Evolutionary conservation across 164 flowering plant species (phyloP).

Genomic region (Chloranthus sessilifolius): DNA sequence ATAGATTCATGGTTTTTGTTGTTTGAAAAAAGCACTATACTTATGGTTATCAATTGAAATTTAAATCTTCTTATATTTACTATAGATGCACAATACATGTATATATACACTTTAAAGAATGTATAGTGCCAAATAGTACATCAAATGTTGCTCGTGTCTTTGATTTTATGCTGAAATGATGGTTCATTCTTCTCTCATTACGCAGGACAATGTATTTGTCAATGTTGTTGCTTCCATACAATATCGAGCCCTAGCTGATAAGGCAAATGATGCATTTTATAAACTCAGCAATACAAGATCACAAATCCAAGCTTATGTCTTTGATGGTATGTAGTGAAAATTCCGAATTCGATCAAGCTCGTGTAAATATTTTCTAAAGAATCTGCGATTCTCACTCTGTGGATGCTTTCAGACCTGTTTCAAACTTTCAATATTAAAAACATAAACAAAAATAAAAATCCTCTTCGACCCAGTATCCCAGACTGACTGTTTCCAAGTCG

Average conservation of each 20-base stretch:
- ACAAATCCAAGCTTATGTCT: slow-evolving; percentile 80
- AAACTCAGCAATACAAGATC: slow-evolving; percentile 57
- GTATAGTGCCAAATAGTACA: background rate
- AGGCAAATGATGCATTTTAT: slow-evolving; percentile 71
- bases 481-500: too few species aligned
- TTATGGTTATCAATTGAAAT: too few species aligned
- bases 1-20: too few species aligned
- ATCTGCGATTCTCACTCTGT: too few species aligned
- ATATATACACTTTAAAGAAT: background rate
- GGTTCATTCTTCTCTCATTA: slow-evolving; percentile 4
- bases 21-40: too few species aligned
- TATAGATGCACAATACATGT: background rate
- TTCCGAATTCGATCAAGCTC: too few species aligned
- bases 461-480: too few species aligned
- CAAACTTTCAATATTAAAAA: too few species aligned
- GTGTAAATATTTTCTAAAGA: too few species aligned
- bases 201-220: slow-evolving; percentile 83
- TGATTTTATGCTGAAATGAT: background rate
- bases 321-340: slow-evolving; percentile 47
- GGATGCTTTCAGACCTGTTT: too few species aligned
- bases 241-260: slow-evolving; percentile 57
- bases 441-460: too few species aligned
- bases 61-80: too few species aligned
- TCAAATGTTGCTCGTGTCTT: background rate
- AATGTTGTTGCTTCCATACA: slow-evolving; percentile 75